These are phyloP conservation scores for Suillus sp. DNA, from an alignment of 768 basidiomycete species.

Conservation along the genomic window DNA sequence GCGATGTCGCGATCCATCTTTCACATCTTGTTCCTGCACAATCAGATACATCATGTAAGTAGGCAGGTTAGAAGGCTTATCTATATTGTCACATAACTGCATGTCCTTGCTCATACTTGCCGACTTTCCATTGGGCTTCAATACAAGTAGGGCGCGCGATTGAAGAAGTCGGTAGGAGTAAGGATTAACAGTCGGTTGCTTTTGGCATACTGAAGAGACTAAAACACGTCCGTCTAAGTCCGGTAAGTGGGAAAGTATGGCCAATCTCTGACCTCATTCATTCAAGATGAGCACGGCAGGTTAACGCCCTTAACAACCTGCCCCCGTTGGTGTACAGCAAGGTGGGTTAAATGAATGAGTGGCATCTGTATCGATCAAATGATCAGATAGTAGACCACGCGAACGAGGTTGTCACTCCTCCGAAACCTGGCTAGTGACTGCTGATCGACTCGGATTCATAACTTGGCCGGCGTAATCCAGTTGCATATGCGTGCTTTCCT, in stretches of 20 bases:
- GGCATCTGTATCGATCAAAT: neutral
- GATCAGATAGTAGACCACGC: neutral
- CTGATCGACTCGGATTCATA: neutral
- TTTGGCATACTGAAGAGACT: neutral
- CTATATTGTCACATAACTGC: neutral
- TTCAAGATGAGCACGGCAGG: neutral
- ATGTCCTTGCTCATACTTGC: neutral
- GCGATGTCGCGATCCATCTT: neutral
- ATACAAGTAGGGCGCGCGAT: neutral
- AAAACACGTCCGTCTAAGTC: neutral
- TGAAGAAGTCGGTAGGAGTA: neutral
- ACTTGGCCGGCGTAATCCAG: neutral
- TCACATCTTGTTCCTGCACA: neutral
- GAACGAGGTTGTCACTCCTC: neutral
- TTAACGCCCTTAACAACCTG: neutral
- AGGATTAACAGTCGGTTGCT: neutral
- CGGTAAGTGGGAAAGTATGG: neutral
- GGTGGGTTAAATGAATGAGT: slow-evolving; percentile 4
- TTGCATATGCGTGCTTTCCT: neutral
- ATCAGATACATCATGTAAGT: neutral
- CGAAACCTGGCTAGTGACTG: neutral
- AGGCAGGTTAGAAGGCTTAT: neutral
- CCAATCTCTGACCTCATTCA: neutral
- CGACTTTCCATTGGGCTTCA: neutral
- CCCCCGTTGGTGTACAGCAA: neutral